A percentile compares a stretch with the other conserved stretches of the same genome.
phyloP scores from a whole-genome alignment of 1,284 basidiomycete genomes.

The Hortiboletus rubellus region DNA sequence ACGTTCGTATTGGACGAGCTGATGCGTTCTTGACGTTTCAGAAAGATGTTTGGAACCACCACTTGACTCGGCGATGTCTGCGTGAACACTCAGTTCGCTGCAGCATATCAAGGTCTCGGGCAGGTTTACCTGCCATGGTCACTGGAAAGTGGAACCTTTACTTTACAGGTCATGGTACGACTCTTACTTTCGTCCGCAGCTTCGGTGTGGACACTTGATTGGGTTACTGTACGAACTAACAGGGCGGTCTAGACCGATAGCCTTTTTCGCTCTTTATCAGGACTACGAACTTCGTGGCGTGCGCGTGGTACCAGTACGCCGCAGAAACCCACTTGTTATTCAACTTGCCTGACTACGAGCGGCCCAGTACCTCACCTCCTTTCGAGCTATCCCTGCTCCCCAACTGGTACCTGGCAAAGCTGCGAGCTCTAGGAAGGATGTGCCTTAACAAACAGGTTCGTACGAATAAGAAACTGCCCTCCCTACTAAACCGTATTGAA shows the following conservation, averaged over 20 bases:
- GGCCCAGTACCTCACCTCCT: not conserved
- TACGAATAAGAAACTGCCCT: not conserved
- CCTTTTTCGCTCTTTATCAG: slow-evolving; percentile 4
- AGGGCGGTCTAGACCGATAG: not conserved
- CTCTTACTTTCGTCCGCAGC: not conserved
- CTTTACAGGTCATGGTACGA: too few relatives aligned
- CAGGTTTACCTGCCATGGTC: too few relatives aligned
- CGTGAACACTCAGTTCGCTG: too few relatives aligned
- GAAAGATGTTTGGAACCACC: too few relatives aligned
- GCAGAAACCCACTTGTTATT: not conserved
- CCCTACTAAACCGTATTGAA: too few relatives aligned
- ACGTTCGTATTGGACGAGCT: too few relatives aligned
- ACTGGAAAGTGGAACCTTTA: too few relatives aligned
- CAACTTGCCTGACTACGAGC: not conserved
- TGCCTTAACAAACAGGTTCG: slow-evolving; percentile 22
- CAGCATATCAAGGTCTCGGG: too few relatives aligned
- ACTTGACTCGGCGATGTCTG: too few relatives aligned
- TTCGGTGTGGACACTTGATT: not conserved
- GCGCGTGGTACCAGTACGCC: slow-evolving; percentile 10
- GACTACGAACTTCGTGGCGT: slow-evolving; percentile 8
- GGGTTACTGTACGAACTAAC: too few relatives aligned
- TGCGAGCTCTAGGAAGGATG: slow-evolving; percentile 4
- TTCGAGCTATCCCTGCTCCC: not conserved
- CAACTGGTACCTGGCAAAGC: not conserved
- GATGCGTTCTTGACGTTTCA: too few relatives aligned